Evolutionary conservation across 2,329 filamentous ascomycete species (phyloP).

Genomic region (Colletotrichum phormii): DNA sequence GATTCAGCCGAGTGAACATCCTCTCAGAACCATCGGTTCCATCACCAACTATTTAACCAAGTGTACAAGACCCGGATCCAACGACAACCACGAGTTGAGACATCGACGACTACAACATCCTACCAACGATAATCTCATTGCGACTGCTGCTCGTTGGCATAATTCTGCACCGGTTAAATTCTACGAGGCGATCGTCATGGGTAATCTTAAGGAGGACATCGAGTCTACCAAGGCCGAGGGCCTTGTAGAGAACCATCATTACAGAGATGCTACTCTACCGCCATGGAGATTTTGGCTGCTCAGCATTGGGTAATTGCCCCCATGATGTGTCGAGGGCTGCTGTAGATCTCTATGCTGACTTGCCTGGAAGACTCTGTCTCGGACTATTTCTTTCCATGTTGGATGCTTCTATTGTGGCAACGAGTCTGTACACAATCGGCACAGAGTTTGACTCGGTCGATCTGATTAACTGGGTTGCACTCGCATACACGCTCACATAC

Average conservation of each 20-base stretch:
- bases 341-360: not conserved
- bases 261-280: slow-evolving; percentile 39
- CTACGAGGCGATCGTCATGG: not conserved
- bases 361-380: slow-evolving; percentile 54
- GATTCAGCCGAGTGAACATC: not conserved
- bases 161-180: too few species aligned
- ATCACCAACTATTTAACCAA: not conserved
- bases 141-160: not conserved
- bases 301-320: slow-evolving; percentile 45
- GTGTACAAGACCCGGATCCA: not conserved
- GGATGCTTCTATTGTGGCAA: slow-evolving; percentile 71
- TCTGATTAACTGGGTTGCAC: slow-evolving; percentile 64
- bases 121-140: not conserved
- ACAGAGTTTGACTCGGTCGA: slow-evolving; percentile 59
- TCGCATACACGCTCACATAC: slow-evolving; percentile 68
- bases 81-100: not conserved
- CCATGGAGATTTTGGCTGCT: slow-evolving; percentile 48
- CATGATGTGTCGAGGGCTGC: not conserved
- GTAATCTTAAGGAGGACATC: not conserved
- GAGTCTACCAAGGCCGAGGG: slow-evolving; percentile 6
- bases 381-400: slow-evolving; percentile 69
- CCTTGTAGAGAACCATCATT: not conserved
- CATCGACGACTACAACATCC: too few species aligned
- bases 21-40: not conserved
- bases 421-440: slow-evolving; percentile 67